phyloP scores from a whole-genome alignment of 441 rosid genomes.

The Dalechampia spathulata region DNA sequence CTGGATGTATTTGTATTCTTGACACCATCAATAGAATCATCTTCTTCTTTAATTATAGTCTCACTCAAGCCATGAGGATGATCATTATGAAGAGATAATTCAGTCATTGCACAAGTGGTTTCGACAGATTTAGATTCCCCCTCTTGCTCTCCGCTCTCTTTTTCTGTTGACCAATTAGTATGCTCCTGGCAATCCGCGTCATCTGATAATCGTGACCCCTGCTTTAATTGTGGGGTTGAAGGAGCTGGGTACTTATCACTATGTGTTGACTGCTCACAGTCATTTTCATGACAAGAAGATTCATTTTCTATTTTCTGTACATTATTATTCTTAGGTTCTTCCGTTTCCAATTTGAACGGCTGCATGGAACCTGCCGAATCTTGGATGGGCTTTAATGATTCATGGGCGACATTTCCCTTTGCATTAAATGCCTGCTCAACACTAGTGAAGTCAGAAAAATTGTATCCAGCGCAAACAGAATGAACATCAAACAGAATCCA shows the following conservation, averaged over 20 bases:
- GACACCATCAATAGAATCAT: slow-evolving; percentile 30
- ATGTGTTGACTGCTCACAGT: slow-evolving; percentile 24
- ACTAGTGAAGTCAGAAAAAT: slow-evolving; percentile 20
- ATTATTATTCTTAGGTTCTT: slow-evolving; percentile 18
- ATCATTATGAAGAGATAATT: slow-evolving; percentile 24
- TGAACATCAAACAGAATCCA: slow-evolving; percentile 1
- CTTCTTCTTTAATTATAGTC: slow-evolving; percentile 44
- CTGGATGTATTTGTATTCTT: slow-evolving; percentile 25
- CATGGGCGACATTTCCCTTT: slow-evolving; percentile 36
- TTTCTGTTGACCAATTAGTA: slow-evolving; percentile 44
- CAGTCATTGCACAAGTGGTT: slow-evolving; percentile 45
- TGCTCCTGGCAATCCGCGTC: slow-evolving; percentile 71
- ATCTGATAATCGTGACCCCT: slow-evolving; percentile 44
- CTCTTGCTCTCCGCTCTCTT: slow-evolving; percentile 53
- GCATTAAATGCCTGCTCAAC: slow-evolving; percentile 72
- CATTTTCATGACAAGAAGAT: slow-evolving; percentile 27
- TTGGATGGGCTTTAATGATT: slow-evolving; percentile 64
- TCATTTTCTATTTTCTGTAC: slow-evolving; percentile 24
- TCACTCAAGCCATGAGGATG: slow-evolving; percentile 21
- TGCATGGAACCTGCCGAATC: slow-evolving; percentile 58
- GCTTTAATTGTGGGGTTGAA: slow-evolving; percentile 75
- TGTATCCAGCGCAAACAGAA: slow-evolving; percentile 1
- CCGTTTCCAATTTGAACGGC: slow-evolving; percentile 33
- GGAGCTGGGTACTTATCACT: slow-evolving; percentile 72
- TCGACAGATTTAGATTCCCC: slow-evolving; percentile 89